Conservation (phyloP, 2,329 filamentous ascomycete species). For the Colletotrichum caudatum region DNA sequence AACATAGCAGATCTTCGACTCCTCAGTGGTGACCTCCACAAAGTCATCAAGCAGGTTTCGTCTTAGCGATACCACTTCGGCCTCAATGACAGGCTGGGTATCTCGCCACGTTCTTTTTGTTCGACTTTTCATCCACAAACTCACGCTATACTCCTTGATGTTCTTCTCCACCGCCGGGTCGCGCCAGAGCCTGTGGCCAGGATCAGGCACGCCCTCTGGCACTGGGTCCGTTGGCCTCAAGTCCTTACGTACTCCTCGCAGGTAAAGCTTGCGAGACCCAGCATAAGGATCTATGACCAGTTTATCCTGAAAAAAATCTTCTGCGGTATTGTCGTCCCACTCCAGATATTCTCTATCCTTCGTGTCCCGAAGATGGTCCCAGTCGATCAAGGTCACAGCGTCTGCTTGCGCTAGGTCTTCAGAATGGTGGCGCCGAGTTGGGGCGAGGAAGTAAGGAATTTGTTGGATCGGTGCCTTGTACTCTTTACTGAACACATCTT, state of each 20-base stretch:
- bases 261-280: constrained; percentile 73
- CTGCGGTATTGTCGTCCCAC: constrained; percentile 57
- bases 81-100: constrained; percentile 85
- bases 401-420: constrained; percentile 39
- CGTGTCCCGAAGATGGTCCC: constrained; percentile 64
- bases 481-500: constrained; percentile 89
- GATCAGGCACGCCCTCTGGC: constrained; percentile 65
- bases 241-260: constrained; percentile 64
- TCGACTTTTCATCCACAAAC: constrained; percentile 73
- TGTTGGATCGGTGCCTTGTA: constrained; percentile 74
- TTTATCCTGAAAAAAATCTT: constrained; percentile 64
- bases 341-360: constrained; percentile 50
- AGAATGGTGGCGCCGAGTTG: constrained; percentile 54
- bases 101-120: constrained; percentile 67
- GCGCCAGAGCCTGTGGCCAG: constrained; percentile 58
- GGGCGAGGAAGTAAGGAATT: constrained; percentile 88
- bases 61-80: constrained; percentile 79
- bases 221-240: constrained; percentile 75
- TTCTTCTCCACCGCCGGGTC: constrained; percentile 56
- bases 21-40: constrained; percentile 61
- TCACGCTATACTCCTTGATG: constrained; percentile 88
- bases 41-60: constrained; percentile 84
- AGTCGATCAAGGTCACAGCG: constrained; percentile 63
- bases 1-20: constrained; percentile 69
- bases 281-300: constrained; percentile 70